Conservation (phyloP, 108 stramenopile species). For the Skeletonema potamos region DNA sequence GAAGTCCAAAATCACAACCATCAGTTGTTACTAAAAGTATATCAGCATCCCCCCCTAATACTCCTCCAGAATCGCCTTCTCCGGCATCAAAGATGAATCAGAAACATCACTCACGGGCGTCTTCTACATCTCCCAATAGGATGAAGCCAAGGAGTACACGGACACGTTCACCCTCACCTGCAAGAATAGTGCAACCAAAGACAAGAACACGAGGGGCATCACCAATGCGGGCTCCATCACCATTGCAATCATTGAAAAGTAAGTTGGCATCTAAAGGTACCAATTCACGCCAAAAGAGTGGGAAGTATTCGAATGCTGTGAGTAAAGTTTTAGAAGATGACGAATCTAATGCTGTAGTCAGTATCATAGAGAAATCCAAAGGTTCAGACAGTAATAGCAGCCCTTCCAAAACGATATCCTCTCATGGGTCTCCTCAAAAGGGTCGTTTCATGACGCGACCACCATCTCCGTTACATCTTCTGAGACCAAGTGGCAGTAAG, state of each 20-base stretch:
- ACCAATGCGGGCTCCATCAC: conserved; percentile 25
- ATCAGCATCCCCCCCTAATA: not conserved
- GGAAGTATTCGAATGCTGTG: conserved; percentile 34
- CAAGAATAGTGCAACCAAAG: not conserved
- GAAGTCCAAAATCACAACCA: not conserved
- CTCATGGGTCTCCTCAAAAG: not conserved
- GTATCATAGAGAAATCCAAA: not conserved
- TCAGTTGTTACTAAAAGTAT: not conserved
- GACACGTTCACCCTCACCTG: not conserved
- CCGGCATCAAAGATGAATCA: not conserved
- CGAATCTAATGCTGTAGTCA: not conserved
- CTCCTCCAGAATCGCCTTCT: conserved; percentile 5
- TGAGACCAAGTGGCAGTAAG: not conserved
- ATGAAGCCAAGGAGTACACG: not conserved
- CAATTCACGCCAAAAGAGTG: conserved; percentile 15
- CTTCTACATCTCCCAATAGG: not conserved
- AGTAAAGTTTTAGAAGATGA: conserved; percentile 18
- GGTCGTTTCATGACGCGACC: not conserved
- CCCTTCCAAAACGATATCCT: not conserved
- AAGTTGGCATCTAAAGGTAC: conserved; percentile 9
- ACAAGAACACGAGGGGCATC: conserved; percentile 22
- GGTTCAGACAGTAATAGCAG: conserved; percentile 2
- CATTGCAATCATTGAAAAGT: conserved; percentile 3
- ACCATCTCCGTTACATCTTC: not conserved
- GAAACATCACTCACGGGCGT: not conserved